Conservation (phyloP, 2,329 filamentous ascomycete species). For the Xenoacremonium recifei region DNA sequence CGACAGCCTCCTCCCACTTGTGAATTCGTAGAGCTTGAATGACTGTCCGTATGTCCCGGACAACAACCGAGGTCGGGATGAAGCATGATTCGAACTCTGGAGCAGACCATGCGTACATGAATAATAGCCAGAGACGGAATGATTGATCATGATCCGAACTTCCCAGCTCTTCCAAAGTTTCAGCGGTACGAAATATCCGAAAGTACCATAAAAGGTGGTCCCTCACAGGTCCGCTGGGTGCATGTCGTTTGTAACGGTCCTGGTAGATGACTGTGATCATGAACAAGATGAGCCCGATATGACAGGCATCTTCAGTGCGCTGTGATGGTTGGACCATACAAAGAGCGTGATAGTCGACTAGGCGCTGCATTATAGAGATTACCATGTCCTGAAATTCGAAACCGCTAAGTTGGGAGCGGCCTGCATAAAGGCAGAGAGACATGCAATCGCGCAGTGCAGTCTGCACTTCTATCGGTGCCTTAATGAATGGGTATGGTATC, state of each 20-base stretch:
- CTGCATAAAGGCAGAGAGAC: too few relatives aligned
- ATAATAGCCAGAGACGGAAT: neutral
- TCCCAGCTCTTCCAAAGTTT: too few relatives aligned
- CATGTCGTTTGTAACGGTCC: neutral
- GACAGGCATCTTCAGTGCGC: neutral
- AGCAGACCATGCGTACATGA: neutral
- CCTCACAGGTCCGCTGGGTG: neutral
- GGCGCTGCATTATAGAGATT: too few relatives aligned
- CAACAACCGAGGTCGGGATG: neutral
- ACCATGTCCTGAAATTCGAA: too few relatives aligned
- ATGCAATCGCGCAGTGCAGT: too few relatives aligned
- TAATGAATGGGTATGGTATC: too few relatives aligned
- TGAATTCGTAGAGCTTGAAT: neutral
- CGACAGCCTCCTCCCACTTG: neutral
- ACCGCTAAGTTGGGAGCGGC: too few relatives aligned
- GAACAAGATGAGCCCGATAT: neutral
- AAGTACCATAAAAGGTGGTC: neutral
- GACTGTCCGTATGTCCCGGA: neutral
- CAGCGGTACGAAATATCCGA: neutral
- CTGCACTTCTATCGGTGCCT: too few relatives aligned
- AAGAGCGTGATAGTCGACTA: neutral
- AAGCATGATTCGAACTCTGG: neutral
- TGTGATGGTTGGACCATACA: neutral
- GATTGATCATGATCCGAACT: neutral
- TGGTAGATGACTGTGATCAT: neutral